Base-by-base conservation (phyloP, 257 asterid genomes). In the Solanum peruvianum region DNA sequence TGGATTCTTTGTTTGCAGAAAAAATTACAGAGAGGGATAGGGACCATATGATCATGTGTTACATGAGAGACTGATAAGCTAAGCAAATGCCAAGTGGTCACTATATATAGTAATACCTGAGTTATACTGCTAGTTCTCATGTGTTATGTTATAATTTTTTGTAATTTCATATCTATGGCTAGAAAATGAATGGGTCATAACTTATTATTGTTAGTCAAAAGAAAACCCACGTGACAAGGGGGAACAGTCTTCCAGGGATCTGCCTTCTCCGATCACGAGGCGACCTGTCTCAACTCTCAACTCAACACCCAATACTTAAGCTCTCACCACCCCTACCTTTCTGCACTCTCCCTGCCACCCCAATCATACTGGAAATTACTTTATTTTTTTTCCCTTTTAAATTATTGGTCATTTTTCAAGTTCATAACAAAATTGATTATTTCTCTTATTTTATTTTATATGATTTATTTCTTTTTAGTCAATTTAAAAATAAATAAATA, bases 181-280 rank as follows among this genome's bases (percentile, higher is more conserved):
- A 72, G 5, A 52, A 4, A n/a, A 67, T 33, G n/a, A 31, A 73
- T 33, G n/a, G 52, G 85, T 37, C 75, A 18, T 8, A 21, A 52
- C 11, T 52, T 27, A 91, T 62, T 23, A 62, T 62, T 88, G 93
- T 94, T 91, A 91, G 98, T 96, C 98, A 94, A 96, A 94, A 92
- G 96, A 92, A 98, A 92, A 88, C 88, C 94, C 98, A 94, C 97
- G 98, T 96, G 98, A 96, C 92, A 87, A 89, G 89, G 84, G 93
- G 97, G 98, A 93, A 92, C 98, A 96, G 98, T 94, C 98, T 94
- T 93, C 98, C 95, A 95, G 92, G 95, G 97, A 95, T 95, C 96
- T 95, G 97, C 93, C 93, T 88, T 95, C 97, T 80, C 95, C 98
- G 96, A 96, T 96, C 98, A 94, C 98, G 98, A 94, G 95, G 97